Conservation (phyloP, 257 asterid genomes). For the Plantago ovata region DNA sequence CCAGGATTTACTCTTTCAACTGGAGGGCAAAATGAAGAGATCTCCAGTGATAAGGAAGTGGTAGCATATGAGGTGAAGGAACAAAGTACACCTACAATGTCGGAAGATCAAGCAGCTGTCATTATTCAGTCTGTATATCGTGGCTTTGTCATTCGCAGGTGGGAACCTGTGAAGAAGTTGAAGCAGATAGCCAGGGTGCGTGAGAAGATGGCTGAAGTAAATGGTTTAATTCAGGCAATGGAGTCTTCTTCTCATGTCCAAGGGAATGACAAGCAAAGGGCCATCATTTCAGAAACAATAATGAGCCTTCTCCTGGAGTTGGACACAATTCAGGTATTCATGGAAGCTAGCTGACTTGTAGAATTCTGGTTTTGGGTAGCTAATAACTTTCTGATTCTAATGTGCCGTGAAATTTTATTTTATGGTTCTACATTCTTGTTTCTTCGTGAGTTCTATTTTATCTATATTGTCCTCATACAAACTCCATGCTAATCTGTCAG, state of each 20-base stretch:
- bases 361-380: neutral
- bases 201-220: conserved; percentile 35
- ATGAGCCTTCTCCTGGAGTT: conserved; percentile 63
- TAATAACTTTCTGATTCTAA: neutral
- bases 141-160: conserved; percentile 55
- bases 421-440: no score
- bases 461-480: no score
- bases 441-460: no score
- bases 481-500: no score
- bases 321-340: conserved; percentile 61
- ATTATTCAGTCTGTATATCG: conserved; percentile 67
- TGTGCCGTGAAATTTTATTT: no score
- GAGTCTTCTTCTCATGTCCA: conserved; percentile 31
- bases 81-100: conserved; percentile 17
- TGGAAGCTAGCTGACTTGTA: neutral
- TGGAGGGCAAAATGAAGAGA: conserved; percentile 19
- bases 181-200: conserved; percentile 48
- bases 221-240: conserved; percentile 36
- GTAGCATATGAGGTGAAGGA: conserved; percentile 14
- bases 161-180: conserved; percentile 64
- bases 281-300: conserved; percentile 39
- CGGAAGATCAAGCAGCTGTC: conserved; percentile 60
- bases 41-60: conserved; percentile 7
- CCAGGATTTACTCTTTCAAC: conserved; percentile 23
- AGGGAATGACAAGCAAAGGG: conserved; percentile 32